Percentiles rank a stretch among this genome's conserved stretches.
phyloP scores from a whole-genome alignment of 2,329 filamentous ascomycete genomes.

The Calcarisporium arbuscula region DNA sequence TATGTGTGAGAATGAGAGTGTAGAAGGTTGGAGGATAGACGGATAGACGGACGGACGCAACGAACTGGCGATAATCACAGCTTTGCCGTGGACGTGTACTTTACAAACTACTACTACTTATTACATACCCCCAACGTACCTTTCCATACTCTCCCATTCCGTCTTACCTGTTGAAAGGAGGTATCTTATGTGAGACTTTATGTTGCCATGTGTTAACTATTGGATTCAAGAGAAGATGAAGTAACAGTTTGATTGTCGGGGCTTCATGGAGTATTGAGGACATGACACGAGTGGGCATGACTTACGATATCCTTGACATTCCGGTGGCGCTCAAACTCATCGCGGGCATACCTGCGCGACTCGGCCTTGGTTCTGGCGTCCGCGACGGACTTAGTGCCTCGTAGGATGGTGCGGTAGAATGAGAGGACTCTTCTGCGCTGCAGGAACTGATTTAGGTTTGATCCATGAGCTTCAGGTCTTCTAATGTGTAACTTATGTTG shows the following conservation, averaged over 20 bases:
- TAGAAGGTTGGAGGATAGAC: conserved; percentile 5
- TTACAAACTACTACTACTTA: conserved; percentile 17
- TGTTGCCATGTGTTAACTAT: too few relatives aligned
- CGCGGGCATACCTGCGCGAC: conserved; percentile 48
- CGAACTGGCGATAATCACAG: conserved; percentile 7
- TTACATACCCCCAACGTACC: conserved; percentile 34
- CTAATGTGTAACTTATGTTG: not conserved
- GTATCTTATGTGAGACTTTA: conserved; percentile 55
- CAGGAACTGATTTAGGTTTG: conserved; percentile 42
- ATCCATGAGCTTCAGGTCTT: not conserved
- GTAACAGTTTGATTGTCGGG: not conserved
- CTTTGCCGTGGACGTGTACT: too few relatives aligned
- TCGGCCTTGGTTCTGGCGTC: conserved; percentile 48
- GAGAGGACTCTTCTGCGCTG: conserved; percentile 48
- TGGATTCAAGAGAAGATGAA: too few relatives aligned
- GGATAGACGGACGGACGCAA: conserved; percentile 6
- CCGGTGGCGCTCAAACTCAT: conserved; percentile 56
- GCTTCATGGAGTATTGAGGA: not conserved
- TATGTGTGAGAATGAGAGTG: too few relatives aligned
- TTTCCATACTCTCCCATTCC: conserved; percentile 57
- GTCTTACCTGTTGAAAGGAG: conserved; percentile 59
- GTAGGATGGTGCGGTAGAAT: conserved; percentile 52
- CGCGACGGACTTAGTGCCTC: conserved; percentile 44
- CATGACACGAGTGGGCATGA: conserved; percentile 7
- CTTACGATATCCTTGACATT: conserved; percentile 50